phyloP scores from a whole-genome alignment of 2,329 filamentous ascomycete species.

The Diplodia seriata region DNA sequence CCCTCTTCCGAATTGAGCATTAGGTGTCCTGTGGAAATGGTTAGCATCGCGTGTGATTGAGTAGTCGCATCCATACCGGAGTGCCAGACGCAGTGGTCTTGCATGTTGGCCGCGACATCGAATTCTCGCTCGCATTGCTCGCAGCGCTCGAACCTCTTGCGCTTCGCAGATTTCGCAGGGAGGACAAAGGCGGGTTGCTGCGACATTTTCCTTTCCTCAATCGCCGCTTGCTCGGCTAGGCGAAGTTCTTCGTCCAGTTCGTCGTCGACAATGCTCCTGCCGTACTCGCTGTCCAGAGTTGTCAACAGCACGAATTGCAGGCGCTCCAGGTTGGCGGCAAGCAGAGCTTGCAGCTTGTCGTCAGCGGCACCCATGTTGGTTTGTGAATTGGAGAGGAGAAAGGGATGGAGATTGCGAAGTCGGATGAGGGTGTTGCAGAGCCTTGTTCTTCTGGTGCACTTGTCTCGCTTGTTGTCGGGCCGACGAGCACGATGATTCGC shows the following conservation, averaged over 20 bases:
- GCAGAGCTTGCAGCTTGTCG: background rate
- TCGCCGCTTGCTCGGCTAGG: background rate
- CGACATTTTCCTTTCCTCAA: background rate
- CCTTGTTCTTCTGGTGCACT: slow-evolving; percentile 2
- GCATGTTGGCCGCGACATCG: slow-evolving; percentile 8
- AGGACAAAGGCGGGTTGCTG: background rate
- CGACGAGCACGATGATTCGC: background rate
- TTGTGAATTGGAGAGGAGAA: background rate
- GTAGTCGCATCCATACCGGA: background rate
- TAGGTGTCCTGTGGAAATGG: background rate
- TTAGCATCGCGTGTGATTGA: background rate
- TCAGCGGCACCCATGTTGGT: background rate
- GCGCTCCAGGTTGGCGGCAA: slow-evolving; percentile 6
- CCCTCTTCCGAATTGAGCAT: background rate
- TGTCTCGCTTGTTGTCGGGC: slow-evolving; percentile 15
- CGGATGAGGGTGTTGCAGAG: slow-evolving; percentile 9
- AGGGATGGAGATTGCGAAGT: slow-evolving; percentile 9
- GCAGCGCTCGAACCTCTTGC: background rate
- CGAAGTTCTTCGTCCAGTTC: background rate
- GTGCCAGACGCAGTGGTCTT: background rate
- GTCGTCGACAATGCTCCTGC: slow-evolving; percentile 7
- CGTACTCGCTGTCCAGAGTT: background rate
- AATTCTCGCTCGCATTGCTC: slow-evolving; percentile 8
- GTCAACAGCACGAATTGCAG: slow-evolving; percentile 9
- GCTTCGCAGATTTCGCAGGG: background rate